phyloP scores from a whole-genome alignment of 2,329 filamentous ascomycete species.

The Penicillium sp. region DNA sequence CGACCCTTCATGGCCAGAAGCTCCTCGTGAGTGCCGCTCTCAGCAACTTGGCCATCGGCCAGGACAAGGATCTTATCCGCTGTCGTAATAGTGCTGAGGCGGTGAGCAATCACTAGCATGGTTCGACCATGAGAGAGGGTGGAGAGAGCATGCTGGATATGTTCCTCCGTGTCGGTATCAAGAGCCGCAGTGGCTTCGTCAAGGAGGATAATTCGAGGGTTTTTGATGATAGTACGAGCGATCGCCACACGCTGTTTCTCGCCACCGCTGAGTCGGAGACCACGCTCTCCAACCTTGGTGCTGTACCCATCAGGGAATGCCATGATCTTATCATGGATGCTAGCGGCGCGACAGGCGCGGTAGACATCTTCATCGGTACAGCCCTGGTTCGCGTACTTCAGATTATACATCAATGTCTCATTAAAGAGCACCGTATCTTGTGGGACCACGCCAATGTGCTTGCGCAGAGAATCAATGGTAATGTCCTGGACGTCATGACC shows the following conservation, averaged over 20 bases:
- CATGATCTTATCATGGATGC: slow-evolving; percentile 90
- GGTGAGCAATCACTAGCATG: slow-evolving; percentile 92
- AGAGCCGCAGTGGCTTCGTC: slow-evolving; percentile 92
- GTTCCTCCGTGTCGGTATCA: slow-evolving; percentile 89
- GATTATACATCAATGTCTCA: slow-evolving; percentile 91
- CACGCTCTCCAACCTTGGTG: slow-evolving; percentile 89
- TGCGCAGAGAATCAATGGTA: slow-evolving; percentile 90
- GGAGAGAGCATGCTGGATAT: slow-evolving; percentile 85
- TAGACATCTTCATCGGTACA: slow-evolving; percentile 82
- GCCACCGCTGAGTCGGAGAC: slow-evolving; percentile 82
- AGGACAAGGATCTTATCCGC: slow-evolving; percentile 85
- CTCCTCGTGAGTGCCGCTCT: slow-evolving; percentile 78
- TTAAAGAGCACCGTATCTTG: slow-evolving; percentile 97
- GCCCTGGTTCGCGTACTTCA: slow-evolving; percentile 82
- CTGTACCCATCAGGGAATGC: slow-evolving; percentile 85
- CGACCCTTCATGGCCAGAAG: slow-evolving; percentile 71
- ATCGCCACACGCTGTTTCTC: slow-evolving; percentile 95
- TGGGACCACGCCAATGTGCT: slow-evolving; percentile 91
- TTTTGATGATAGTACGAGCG: slow-evolving; percentile 88
- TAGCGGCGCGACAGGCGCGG: slow-evolving; percentile 80
- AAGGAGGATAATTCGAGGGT: slow-evolving; percentile 87
- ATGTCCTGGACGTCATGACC: slow-evolving; percentile 81
- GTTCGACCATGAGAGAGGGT: slow-evolving; percentile 84
- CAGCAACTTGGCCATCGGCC: slow-evolving; percentile 74
- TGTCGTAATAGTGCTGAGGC: slow-evolving; percentile 81